phyloP scores from a whole-genome alignment of 257 asterid genomes.

The Petunia axillaris region DNA sequence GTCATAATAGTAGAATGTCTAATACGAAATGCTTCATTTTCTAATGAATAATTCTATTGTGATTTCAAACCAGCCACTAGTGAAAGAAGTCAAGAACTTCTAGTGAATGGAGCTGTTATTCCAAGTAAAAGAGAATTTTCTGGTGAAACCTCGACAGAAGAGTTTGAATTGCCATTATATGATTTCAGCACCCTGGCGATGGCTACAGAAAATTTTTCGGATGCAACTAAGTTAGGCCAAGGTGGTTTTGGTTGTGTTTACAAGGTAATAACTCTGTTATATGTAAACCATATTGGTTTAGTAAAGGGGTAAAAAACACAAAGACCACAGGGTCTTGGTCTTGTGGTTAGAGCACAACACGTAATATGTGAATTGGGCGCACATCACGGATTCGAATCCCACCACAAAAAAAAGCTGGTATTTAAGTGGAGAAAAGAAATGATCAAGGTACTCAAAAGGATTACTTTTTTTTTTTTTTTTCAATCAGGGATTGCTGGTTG shows the following conservation, averaged over 20 bases:
- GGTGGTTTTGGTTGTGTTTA: conserved; percentile 36
- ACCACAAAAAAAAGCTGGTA: too few relatives aligned
- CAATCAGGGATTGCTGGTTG: conserved; percentile 51
- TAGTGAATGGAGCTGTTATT: conserved; percentile 48
- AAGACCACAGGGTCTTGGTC: too few relatives aligned
- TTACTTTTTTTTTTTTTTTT: not conserved
- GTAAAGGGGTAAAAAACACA: not conserved
- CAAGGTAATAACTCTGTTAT: conserved; percentile 27
- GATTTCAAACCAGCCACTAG: conserved; percentile 45
- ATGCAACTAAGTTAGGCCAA: conserved; percentile 31
- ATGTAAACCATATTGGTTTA: conserved; percentile 3
- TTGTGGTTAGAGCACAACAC: too few relatives aligned
- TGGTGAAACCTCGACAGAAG: conserved; percentile 56
- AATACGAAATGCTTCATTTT: not conserved
- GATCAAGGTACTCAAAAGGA: not conserved
- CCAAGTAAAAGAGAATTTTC: conserved; percentile 58
- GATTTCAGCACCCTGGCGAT: conserved; percentile 29
- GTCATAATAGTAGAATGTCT: not conserved
- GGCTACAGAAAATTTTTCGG: conserved; percentile 28
- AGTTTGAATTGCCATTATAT: conserved; percentile 46
- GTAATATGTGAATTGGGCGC: too few relatives aligned
- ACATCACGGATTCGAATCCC: too few relatives aligned
- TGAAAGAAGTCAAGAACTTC: conserved; percentile 69
- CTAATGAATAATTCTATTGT: conserved; percentile 11
- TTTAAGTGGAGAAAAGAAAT: not conserved